These are phyloP conservation scores for Poa annua DNA, from an alignment of 176 grass and related monocot species.

Conservation along the genomic window DNA sequence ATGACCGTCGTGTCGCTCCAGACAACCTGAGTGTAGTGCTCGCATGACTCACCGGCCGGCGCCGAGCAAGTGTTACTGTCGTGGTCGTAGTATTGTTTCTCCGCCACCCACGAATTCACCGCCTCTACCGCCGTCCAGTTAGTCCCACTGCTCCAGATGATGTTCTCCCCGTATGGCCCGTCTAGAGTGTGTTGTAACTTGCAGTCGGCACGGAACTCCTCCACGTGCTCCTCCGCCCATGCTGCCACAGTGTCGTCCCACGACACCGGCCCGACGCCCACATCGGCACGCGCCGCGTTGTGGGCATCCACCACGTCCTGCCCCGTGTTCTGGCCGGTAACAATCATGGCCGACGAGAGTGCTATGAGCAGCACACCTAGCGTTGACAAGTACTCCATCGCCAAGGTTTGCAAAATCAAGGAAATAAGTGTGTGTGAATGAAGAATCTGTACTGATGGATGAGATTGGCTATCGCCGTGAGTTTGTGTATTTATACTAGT, in stretches of 20 bases:
- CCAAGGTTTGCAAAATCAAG: too few relatives aligned
- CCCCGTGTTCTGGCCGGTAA: conserved; percentile 35
- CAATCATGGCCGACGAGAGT: background rate
- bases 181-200: background rate
- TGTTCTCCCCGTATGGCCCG: background rate
- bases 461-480: background rate
- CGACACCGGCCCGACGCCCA: conserved; percentile 35
- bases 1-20: conserved; percentile 44
- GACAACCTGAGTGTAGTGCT: conserved; percentile 46
- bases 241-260: background rate
- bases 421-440: background rate
- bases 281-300: conserved; percentile 34
- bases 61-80: background rate
- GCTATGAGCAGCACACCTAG: too few relatives aligned
- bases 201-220: conserved; percentile 24
- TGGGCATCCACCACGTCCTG: conserved; percentile 49
- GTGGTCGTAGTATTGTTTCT: conserved; percentile 51
- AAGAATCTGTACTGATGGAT: background rate
- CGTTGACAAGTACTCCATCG: background rate
- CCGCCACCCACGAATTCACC: conserved; percentile 23
- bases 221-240: conserved; percentile 45
- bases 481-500: background rate
- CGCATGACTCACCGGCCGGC: background rate
- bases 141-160: too few relatives aligned
- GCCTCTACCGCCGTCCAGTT: conserved; percentile 38